A percentile compares a stretch with the other conserved stretches of the same genome.
Conservation (phyloP, 495 filamentous ascomycete species). For the Bombardia bombarda region DNA sequence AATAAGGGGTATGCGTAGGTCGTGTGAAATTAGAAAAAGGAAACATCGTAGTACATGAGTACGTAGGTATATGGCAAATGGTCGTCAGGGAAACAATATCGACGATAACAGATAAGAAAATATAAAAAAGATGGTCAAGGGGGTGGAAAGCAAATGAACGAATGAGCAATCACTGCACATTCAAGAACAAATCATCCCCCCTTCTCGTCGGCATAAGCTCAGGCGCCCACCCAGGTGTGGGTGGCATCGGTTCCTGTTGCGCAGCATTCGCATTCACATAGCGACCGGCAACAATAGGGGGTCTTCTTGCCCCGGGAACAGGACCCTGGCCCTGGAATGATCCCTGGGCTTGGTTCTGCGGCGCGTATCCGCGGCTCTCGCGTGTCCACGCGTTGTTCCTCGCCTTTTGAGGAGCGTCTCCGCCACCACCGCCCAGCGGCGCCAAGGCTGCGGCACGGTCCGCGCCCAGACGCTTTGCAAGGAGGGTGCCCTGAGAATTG, state of each 20-base stretch:
- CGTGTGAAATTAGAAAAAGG: no score
- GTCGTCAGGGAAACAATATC: no score
- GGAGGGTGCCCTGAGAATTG: constrained; percentile 16
- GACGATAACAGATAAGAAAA: no score
- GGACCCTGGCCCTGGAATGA: not conserved
- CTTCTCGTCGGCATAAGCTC: constrained; percentile 38
- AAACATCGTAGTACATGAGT: no score
- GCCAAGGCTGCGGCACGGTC: constrained; percentile 35
- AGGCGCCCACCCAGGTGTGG: constrained; percentile 45
- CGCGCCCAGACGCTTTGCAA: constrained; percentile 42
- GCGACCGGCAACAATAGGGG: not conserved
- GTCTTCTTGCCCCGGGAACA: not conserved
- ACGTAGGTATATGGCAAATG: no score
- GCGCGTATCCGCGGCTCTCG: constrained; percentile 3
- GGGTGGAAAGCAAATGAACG: no score
- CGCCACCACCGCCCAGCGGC: constrained; percentile 15
- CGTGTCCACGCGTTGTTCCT: constrained; percentile 12
- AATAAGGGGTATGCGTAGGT: no score
- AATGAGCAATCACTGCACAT: constrained; percentile 32
- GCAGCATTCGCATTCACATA: not conserved
- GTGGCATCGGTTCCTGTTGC: constrained; percentile 29
- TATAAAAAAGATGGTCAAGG: no score
- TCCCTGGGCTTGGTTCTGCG: not conserved
- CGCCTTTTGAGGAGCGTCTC: constrained; percentile 13
- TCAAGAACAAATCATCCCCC: constrained; percentile 37